Conservation (phyloP, 768 basidiomycete species). For the Podaxis sp. region DNA sequence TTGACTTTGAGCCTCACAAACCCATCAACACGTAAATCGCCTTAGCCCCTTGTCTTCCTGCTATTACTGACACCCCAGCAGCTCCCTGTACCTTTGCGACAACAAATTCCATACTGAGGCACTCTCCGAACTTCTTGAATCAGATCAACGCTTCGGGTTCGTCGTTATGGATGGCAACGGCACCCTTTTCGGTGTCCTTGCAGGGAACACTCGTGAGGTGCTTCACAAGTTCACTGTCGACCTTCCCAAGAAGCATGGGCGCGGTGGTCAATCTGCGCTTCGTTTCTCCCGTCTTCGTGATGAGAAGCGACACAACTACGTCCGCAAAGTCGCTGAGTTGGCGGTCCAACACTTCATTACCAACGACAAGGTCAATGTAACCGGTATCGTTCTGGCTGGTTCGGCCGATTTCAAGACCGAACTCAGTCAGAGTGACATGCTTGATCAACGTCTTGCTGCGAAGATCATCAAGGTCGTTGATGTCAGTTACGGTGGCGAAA, state of each 20-base stretch:
- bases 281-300: conserved; percentile 99
- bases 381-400: conserved; percentile 93
- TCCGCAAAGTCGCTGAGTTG: conserved; percentile 95
- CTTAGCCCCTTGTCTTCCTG: neutral
- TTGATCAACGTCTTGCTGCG: conserved; percentile 81
- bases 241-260: conserved; percentile 98
- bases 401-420: conserved; percentile 99
- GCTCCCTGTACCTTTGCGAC: conserved; percentile 97
- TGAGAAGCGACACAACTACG: conserved; percentile 99
- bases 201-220: conserved; percentile 96
- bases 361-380: conserved; percentile 97
- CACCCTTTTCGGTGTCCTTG: conserved; percentile 91
- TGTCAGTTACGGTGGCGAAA: conserved; percentile 97
- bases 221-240: conserved; percentile 99
- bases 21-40: conserved; percentile 91
- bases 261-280: conserved; percentile 98
- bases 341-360: conserved; percentile 99
- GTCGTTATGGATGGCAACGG: conserved; percentile 99
- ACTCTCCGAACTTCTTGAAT: conserved; percentile 92
- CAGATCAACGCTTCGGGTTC: conserved; percentile 97
- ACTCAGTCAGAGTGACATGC: conserved; percentile 93
- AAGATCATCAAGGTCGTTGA: conserved; percentile 99
- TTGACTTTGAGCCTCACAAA: conserved; percentile 98
- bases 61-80: conserved; percentile 26
- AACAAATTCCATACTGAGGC: conserved; percentile 99